phyloP scores from a whole-genome alignment of 176 grass and related monocot species.

The Triticum dicoccoides region DNA sequence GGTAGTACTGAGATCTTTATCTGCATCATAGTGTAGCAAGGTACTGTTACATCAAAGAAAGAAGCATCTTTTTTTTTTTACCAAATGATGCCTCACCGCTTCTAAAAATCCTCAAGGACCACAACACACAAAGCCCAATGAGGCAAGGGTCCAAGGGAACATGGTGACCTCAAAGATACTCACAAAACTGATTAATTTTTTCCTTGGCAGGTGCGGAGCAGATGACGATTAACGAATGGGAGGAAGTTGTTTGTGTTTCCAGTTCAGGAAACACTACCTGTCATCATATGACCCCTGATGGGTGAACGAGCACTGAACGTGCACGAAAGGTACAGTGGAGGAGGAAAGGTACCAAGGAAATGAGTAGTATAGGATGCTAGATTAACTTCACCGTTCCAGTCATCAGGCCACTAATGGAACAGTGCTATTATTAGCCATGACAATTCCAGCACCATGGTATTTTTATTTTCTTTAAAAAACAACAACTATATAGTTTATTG shows the following conservation, averaged over 20 bases:
- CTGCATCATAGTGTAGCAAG: not conserved
- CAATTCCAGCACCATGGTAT: not conserved
- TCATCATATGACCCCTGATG: constrained; percentile 26
- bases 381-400: not conserved
- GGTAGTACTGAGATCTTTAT: no score
- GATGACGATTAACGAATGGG: constrained; percentile 12
- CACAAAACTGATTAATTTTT: constrained; percentile 1
- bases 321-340: not conserved
- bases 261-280: constrained; percentile 31
- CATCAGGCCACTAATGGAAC: not conserved
- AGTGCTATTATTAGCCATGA: not conserved
- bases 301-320: not conserved
- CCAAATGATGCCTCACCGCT: constrained; percentile 26
- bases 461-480: no score
- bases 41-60: not conserved
- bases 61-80: not conserved
- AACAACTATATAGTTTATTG: not conserved
- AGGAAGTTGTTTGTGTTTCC: constrained; percentile 23
- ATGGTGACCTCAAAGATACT: constrained; percentile 36
- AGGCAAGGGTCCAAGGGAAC: constrained; percentile 23
- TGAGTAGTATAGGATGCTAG: not conserved
- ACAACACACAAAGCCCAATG: constrained; percentile 30
- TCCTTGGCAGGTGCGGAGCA: constrained; percentile 26
- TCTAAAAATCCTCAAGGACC: constrained; percentile 29
- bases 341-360: not conserved